These are phyloP conservation scores for Lactifluus piperatus DNA, from an alignment of 768 basidiomycete species.

Conservation along the genomic window DNA sequence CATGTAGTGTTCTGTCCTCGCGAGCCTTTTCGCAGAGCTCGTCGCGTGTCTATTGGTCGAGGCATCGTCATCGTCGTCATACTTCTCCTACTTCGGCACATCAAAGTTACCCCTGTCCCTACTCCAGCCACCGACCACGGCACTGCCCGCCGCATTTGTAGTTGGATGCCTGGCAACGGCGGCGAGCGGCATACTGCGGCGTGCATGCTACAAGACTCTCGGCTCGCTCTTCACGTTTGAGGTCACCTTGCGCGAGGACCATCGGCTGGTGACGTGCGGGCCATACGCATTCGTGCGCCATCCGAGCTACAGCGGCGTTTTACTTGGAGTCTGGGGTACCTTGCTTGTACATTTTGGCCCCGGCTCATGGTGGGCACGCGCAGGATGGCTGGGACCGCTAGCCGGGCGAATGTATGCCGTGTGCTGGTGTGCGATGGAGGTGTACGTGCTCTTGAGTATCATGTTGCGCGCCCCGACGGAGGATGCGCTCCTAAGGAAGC, in stretches of 20 bases:
- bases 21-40: conserved; percentile 6
- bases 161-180: conserved; percentile 7
- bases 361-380: conserved; percentile 15
- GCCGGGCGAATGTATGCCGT: conserved; percentile 6
- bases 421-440: conserved; percentile 12
- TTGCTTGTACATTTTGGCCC: conserved; percentile 17
- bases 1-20: conserved; percentile 9
- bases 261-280: conserved; percentile 21
- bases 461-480: conserved; percentile 10
- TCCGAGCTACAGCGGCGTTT: conserved; percentile 20
- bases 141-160: conserved; percentile 4
- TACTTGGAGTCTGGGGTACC: conserved; percentile 18
- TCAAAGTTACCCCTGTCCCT: background rate
- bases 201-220: conserved; percentile 14
- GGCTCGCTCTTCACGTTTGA: conserved; percentile 21
- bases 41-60: background rate
- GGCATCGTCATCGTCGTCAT: background rate
- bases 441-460: conserved; percentile 14
- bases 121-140: background rate
- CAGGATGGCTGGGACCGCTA: conserved; percentile 4
- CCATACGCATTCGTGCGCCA: conserved; percentile 23
- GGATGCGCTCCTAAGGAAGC: conserved; percentile 11
- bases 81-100: background rate
- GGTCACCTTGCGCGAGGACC: conserved; percentile 15
- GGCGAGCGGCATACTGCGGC: conserved; percentile 10